Conservation (phyloP, 306 rosid genomes). For the Pyrus betulifolia region DNA sequence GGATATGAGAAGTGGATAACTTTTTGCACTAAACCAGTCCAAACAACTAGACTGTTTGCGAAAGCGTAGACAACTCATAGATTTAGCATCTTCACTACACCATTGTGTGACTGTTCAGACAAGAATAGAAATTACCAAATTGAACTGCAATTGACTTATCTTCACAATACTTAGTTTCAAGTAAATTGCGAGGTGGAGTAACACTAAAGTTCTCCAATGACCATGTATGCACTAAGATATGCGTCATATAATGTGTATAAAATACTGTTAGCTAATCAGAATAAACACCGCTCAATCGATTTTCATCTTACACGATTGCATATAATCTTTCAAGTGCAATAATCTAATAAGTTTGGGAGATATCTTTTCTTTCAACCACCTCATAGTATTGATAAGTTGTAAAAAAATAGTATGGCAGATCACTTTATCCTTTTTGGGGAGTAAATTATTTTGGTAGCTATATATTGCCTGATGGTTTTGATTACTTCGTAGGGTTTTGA, state of each 20-base stretch:
- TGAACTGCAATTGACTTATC: not conserved
- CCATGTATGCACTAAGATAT: not conserved
- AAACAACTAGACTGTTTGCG: not conserved
- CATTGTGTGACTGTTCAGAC: not conserved
- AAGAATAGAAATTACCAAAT: not conserved
- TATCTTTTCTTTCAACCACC: not conserved
- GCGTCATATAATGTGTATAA: not conserved
- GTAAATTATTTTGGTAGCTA: not conserved
- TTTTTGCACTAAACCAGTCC: not conserved
- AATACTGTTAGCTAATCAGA: not conserved
- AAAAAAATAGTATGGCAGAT: not conserved
- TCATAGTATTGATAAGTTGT: not conserved
- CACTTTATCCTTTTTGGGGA: not conserved
- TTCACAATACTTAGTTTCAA: not conserved
- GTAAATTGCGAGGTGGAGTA: not conserved
- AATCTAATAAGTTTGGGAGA: not conserved
- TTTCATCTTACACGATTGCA: not conserved
- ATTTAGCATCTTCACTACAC: not conserved
- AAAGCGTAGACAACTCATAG: not conserved
- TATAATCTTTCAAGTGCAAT: not conserved
- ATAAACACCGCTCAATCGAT: not conserved
- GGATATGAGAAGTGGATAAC: not conserved
- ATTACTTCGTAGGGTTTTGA: slow-evolving; percentile 61
- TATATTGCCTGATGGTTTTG: not conserved
- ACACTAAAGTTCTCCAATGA: not conserved